Conservation (phyloP, 202 grass and related monocot species). For the Panicum hallii region DNA sequence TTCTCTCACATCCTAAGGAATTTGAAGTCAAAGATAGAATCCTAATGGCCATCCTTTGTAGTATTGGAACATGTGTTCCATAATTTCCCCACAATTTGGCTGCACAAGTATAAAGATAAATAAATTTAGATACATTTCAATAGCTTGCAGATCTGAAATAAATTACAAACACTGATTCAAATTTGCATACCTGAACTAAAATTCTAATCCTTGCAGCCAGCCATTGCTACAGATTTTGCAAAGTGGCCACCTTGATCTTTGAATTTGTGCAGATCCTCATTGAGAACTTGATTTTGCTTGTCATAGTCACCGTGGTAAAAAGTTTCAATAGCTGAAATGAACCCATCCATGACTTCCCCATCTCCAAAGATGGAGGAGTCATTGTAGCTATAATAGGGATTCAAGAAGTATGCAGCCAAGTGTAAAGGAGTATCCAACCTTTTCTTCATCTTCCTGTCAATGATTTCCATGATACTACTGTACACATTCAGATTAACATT, state of each 20-base stretch:
- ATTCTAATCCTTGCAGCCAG: neutral
- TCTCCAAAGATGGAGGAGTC: neutral
- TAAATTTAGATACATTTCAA: neutral
- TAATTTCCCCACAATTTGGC: neutral
- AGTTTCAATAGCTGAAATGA: neutral
- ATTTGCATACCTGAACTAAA: neutral
- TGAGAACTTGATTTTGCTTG: neutral
- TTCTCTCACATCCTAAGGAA: neutral
- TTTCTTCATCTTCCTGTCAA: neutral
- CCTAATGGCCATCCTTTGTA: neutral
- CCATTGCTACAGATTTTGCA: neutral
- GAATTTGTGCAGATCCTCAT: neutral
- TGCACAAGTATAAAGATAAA: neutral
- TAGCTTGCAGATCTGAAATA: neutral
- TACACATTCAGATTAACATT: neutral
- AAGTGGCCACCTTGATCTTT: neutral
- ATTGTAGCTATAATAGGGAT: neutral
- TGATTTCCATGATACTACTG: neutral
- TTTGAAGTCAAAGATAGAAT: neutral
- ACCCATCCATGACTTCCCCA: neutral
- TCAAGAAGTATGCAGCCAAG: neutral
- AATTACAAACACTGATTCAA: neutral
- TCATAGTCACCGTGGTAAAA: neutral
- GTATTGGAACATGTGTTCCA: neutral
- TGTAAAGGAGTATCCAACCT: neutral